Percentiles rank a stretch among this genome's conserved stretches.
Conservation (phyloP, 1,284 basidiomycete species). For the Athelia sp. region DNA sequence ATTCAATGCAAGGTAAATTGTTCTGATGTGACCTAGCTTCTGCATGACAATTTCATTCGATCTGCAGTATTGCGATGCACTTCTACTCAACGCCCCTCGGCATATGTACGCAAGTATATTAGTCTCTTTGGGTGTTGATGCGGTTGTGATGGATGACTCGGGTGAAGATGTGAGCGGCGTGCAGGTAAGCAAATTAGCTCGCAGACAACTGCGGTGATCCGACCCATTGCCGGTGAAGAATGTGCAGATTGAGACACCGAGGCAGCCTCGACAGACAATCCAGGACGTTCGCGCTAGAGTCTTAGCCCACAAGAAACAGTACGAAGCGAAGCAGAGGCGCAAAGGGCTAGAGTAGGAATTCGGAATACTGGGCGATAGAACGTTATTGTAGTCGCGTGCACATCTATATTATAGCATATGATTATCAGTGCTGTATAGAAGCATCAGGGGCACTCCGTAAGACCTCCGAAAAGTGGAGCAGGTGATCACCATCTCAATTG, state of each 20-base stretch:
- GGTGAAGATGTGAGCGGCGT: neutral
- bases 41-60: neutral
- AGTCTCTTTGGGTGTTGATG: neutral
- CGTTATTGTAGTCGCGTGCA: neutral
- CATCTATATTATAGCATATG: neutral
- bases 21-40: neutral
- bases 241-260: neutral
- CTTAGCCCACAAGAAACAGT: neutral
- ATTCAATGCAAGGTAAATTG: conserved; percentile 13
- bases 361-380: neutral
- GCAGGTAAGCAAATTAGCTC: neutral
- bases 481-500: neutral
- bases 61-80: neutral
- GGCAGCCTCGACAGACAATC: neutral
- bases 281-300: neutral
- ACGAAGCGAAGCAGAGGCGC: neutral
- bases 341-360: neutral
- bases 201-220: neutral
- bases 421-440: neutral
- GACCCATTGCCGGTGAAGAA: neutral
- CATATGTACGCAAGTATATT: neutral
- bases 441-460: neutral
- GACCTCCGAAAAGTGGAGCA: neutral
- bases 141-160: neutral
- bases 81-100: neutral